A percentile compares a stretch with the other conserved stretches of the same genome.
These are phyloP conservation scores for Fusarium verticillioides DNA, from an alignment of 2,329 filamentous ascomycete species.

Conservation along the genomic window DNA sequence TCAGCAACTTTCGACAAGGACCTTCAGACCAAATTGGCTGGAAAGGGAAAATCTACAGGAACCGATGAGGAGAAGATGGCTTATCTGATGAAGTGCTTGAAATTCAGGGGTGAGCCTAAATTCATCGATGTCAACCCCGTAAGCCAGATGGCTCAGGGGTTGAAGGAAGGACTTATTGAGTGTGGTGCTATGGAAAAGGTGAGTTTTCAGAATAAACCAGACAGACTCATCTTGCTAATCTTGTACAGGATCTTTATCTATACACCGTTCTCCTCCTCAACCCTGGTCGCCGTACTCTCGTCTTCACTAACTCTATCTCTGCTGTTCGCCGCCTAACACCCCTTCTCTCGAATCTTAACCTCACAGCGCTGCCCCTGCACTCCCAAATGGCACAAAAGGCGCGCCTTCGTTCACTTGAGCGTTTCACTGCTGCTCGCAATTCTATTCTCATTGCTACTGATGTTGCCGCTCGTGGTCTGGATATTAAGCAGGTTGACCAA, in stretches of 20 bases:
- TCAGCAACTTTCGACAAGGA: slow-evolving; percentile 95
- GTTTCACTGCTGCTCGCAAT: slow-evolving; percentile 77
- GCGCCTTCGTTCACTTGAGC: slow-evolving; percentile 89
- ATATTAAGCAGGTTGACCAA: slow-evolving; percentile 89
- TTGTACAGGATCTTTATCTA: slow-evolving; percentile 81
- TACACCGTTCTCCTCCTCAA: slow-evolving; percentile 89
- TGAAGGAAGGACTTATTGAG: slow-evolving; percentile 92
- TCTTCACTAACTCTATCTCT: slow-evolving; percentile 97
- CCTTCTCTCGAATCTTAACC: slow-evolving; percentile 82
- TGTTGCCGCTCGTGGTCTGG: slow-evolving; percentile 91
- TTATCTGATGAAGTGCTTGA: slow-evolving; percentile 89
- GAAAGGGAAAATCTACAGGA: slow-evolving; percentile 70
- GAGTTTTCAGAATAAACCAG: slow-evolving; percentile 29
- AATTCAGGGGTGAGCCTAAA: slow-evolving; percentile 86
- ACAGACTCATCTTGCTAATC: slow-evolving; percentile 3
- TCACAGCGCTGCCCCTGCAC: slow-evolving; percentile 83
- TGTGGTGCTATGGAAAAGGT: slow-evolving; percentile 94
- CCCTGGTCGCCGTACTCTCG: slow-evolving; percentile 80
- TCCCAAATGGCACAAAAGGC: slow-evolving; percentile 97
- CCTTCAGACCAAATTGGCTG: slow-evolving; percentile 88
- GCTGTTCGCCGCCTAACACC: slow-evolving; percentile 88
- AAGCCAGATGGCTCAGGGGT: slow-evolving; percentile 84
- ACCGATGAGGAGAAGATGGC: slow-evolving; percentile 86
- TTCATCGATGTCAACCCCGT: slow-evolving; percentile 93
- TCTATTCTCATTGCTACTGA: slow-evolving; percentile 89